Base-by-base conservation (phyloP, 345 rosid species). In the Bruguiera gymnorhiza region DNA sequence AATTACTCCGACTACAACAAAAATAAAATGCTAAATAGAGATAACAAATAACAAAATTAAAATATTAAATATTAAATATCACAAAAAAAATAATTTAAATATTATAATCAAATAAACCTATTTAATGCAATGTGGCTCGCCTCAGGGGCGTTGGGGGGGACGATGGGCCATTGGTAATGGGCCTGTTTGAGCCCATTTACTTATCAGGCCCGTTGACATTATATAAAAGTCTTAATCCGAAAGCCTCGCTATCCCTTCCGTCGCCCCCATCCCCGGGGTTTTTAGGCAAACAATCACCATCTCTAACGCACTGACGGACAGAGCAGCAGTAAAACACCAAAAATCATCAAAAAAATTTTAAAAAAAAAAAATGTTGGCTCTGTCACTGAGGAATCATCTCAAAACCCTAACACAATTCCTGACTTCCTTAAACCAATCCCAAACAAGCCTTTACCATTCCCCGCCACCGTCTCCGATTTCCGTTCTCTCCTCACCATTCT, bases 331-430 rank as follows among this genome's bases (percentile, higher is more conserved):
- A 54, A 23, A 24, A 26, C 24, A 55, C 24, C 16, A 1, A 55
- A 21, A 24, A 56, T 21, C 13, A 21, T 55, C 1, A 0, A 8
- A 21, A 13, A 21, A 23, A 24, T 0, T 24, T 24, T 24, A 1
- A 13, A 55, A 21, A 15, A 21, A 54, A 7, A 9, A 8, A 21
- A 65, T 56, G 65, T 18, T 51, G 37, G 61, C 66, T 23, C 61
- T 66, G 2, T 73, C 66, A 9, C 55, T 60, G 2, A 20, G 43
- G n/a, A 61, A 62, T 11, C 75, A 65, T 37, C 18, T 72, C 13
- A 72, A 72, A 19, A 11, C 26, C 71, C 36, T 73, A 71, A 29
- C 63, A 8, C 39, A 71, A 65, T 37, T 63, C 65, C 65, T 30
- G 34, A 51, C 51, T 20, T 5, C 63, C 15, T 13, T 19, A 30